Evolutionary conservation across 169 alveolate species (phyloP), one percentile per base, ranked within the genome.

Genomic region (Plasmodium gonderi): DNA sequence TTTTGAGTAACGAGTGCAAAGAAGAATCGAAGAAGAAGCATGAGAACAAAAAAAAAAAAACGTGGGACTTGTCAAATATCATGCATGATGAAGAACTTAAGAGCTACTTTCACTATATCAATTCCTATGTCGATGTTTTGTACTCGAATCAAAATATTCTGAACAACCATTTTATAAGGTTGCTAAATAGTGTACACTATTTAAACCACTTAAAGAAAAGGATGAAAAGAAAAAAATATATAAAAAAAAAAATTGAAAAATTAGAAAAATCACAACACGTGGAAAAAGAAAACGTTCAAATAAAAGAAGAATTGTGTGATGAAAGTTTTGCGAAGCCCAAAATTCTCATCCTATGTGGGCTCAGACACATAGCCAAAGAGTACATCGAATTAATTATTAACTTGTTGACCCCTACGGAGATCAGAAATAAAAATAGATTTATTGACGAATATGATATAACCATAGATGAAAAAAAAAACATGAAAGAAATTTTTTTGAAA

Each of bases 351-450:
- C 74, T 94, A 54, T 94, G 95, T 33, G 89, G 94, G 4, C 90
- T 94, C 36, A 91, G 93, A 31, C 93, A 94, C 51, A 77, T 83
- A 23, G 92, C 95, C 8, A 94, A 91, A 36, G 85, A 82, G 44
- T 54, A 87, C 60, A 91, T 91, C 20, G 96, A 94, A 72, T 45
- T 89, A 69, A 69, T 94, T 38, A 42, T 74, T 1, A 47, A 89
- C 8, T 36, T 94, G 80, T 29, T 94, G 33, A 90, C 91, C 17
- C 95, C 90, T 60, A 20, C 49, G 26, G 92, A 85, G 45, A 31
- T 60, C 42, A 94, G 92, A 44, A 95, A 94, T 79, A 78, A 83
- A 68, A 96, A 95, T 26, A 90, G 93, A 74, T 97, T 97, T 80
- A 67, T 81, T 36, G 79, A 60, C 45, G 97, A 96, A 42, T 96